Conservation (phyloP, 2,329 filamentous ascomycete species). For the Septoria petroselini region DNA sequence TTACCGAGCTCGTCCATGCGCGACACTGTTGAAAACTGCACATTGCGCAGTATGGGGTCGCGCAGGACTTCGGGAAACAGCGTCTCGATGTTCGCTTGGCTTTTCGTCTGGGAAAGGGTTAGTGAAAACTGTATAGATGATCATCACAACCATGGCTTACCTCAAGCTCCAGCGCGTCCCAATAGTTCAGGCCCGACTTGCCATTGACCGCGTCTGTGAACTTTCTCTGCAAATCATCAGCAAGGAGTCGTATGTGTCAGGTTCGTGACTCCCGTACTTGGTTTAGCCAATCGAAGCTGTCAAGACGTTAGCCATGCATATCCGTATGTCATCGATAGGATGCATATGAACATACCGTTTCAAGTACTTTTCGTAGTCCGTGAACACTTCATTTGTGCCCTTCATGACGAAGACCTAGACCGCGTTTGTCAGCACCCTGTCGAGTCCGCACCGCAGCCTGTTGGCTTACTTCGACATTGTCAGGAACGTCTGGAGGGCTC, state of each 20-base stretch:
- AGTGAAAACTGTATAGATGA: conserved; percentile 18
- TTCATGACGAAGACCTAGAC: conserved; percentile 84
- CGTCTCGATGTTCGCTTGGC: conserved; percentile 84
- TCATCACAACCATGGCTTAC: conserved; percentile 28
- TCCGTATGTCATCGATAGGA: background rate
- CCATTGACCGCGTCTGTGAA: conserved; percentile 97
- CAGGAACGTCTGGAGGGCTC: conserved; percentile 69
- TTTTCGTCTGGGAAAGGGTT: conserved; percentile 47
- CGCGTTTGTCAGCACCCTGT: conserved; percentile 30
- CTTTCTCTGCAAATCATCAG: conserved; percentile 58
- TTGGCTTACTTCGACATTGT: conserved; percentile 71
- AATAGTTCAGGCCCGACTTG: conserved; percentile 85
- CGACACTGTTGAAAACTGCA: conserved; percentile 86
- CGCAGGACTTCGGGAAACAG: conserved; percentile 89
- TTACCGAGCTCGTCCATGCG: conserved; percentile 78
- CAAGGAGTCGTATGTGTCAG: background rate
- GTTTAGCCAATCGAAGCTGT: conserved; percentile 87
- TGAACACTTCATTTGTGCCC: conserved; percentile 86
- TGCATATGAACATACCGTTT: conserved; percentile 59
- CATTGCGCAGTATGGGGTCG: conserved; percentile 81
- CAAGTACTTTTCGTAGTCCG: conserved; percentile 83
- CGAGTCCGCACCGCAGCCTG: background rate
- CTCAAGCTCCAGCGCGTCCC: conserved; percentile 66
- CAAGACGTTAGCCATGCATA: conserved; percentile 15
- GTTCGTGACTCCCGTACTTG: conserved; percentile 58